A percentile compares a stretch with the other conserved stretches of the same genome.
Conservation (phyloP, 2,329 filamentous ascomycete genomes). For the Ascochyta rabiei region DNA sequence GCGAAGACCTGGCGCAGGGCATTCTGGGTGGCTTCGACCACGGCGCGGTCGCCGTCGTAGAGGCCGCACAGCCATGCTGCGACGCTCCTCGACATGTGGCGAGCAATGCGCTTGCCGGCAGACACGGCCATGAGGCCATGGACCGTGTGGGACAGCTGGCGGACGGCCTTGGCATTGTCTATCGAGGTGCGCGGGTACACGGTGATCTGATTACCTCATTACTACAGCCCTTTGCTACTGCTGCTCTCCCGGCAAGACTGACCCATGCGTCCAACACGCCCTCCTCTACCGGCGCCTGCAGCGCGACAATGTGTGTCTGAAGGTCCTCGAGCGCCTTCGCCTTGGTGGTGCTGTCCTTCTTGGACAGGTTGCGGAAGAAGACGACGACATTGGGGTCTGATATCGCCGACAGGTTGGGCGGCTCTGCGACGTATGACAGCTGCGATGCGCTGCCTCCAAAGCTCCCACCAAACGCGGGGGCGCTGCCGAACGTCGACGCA, state of each 20-base stretch:
- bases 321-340: conserved; percentile 89
- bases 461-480: conserved; percentile 49
- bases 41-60: conserved; percentile 82
- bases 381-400: conserved; percentile 83
- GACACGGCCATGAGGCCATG: conserved; percentile 67
- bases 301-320: conserved; percentile 65
- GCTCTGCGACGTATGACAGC: conserved; percentile 86
- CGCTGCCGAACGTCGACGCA: conserved; percentile 52
- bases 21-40: conserved; percentile 76
- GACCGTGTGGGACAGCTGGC: conserved; percentile 80
- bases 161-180: conserved; percentile 84
- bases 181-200: conserved; percentile 89
- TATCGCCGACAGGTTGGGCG: conserved; percentile 77
- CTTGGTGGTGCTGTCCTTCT: conserved; percentile 93
- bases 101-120: conserved; percentile 81
- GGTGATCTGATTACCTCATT: conserved; percentile 64
- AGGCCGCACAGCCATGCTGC: conserved; percentile 90
- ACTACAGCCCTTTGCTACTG: neutral
- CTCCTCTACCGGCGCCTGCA: conserved; percentile 73
- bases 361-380: conserved; percentile 88
- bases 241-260: conserved; percentile 44
- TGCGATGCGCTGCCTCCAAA: conserved; percentile 60
- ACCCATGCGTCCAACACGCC: conserved; percentile 89
- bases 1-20: conserved; percentile 77
- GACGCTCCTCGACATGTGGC: conserved; percentile 75